These are phyloP conservation scores for Ganoderma resinaceum DNA, from an alignment of 1,284 basidiomycete species.

Conservation along the genomic window DNA sequence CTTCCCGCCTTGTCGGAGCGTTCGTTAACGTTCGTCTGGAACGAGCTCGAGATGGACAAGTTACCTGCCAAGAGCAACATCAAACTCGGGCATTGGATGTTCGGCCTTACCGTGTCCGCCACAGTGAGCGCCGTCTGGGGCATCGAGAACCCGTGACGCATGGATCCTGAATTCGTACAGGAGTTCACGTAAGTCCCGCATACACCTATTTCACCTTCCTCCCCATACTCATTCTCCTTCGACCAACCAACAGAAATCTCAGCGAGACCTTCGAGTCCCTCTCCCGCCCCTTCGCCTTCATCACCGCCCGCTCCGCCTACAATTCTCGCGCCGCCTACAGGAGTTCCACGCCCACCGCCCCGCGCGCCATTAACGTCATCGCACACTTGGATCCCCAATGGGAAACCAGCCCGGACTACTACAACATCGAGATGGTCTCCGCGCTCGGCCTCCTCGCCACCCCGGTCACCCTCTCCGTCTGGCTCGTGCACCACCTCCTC, in stretches of 20 bases:
- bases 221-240: background rate
- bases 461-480: background rate
- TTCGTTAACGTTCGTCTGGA: background rate
- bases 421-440: background rate
- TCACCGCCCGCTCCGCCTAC: background rate
- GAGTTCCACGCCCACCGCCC: background rate
- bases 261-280: background rate
- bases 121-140: background rate
- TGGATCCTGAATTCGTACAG: background rate
- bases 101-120: background rate
- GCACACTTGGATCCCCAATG: background rate
- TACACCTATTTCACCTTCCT: background rate
- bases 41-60: background rate
- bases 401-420: background rate
- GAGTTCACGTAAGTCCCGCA: background rate
- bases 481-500: background rate
- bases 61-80: background rate
- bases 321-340: background rate
- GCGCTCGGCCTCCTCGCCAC: slow-evolving; percentile 1
- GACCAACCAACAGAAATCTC: background rate
- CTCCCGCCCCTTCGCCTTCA: background rate
- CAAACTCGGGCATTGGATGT: background rate
- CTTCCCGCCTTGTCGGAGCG: background rate
- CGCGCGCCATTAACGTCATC: background rate
- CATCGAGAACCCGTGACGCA: background rate